A percentile compares a stretch with the other conserved stretches of the same genome.
Conservation (phyloP, 1,284 basidiomycete species). For the Trichosporon sp. region DNA sequence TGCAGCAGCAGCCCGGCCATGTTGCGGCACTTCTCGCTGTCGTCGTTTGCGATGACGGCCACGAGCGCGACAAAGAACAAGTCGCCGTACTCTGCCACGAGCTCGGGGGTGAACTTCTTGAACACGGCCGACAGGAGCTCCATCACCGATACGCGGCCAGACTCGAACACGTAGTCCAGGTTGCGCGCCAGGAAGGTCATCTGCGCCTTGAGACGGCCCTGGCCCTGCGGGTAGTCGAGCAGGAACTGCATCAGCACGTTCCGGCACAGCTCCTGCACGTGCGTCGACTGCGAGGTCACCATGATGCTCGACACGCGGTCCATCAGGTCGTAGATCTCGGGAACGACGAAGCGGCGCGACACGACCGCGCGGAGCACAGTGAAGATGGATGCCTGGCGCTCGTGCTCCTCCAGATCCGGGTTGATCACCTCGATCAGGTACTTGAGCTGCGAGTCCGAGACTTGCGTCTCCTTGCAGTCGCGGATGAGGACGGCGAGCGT, state of each 20-base stretch:
- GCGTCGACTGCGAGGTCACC: slow-evolving; percentile 87
- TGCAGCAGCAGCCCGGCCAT: slow-evolving; percentile 84
- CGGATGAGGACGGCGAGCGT: slow-evolving; percentile 83
- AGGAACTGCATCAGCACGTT: slow-evolving; percentile 90
- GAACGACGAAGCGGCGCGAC: slow-evolving; percentile 84
- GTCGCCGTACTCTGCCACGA: slow-evolving; percentile 82
- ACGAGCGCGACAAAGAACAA: slow-evolving; percentile 90
- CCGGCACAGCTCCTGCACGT: slow-evolving; percentile 89
- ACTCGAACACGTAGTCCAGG: slow-evolving; percentile 86
- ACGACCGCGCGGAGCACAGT: slow-evolving; percentile 90
- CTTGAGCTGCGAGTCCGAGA: slow-evolving; percentile 86
- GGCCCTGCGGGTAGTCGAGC: slow-evolving; percentile 96
- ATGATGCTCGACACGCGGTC: slow-evolving; percentile 90
- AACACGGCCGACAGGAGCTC: slow-evolving; percentile 83
- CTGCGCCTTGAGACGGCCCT: slow-evolving; percentile 80
- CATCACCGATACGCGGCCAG: slow-evolving; percentile 87
- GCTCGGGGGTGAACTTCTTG: slow-evolving; percentile 75
- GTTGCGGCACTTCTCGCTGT: slow-evolving; percentile 81
- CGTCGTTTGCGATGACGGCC: slow-evolving; percentile 91
- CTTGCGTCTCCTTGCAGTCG: slow-evolving; percentile 74
- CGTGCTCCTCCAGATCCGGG: slow-evolving; percentile 91
- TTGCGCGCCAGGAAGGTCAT: slow-evolving; percentile 95
- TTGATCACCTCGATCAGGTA: slow-evolving; percentile 81
- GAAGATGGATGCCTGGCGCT: slow-evolving; percentile 85
- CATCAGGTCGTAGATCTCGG: slow-evolving; percentile 98